Conservation (phyloP, 306 rosid species). For the Dalbergia cochinchinensis region DNA sequence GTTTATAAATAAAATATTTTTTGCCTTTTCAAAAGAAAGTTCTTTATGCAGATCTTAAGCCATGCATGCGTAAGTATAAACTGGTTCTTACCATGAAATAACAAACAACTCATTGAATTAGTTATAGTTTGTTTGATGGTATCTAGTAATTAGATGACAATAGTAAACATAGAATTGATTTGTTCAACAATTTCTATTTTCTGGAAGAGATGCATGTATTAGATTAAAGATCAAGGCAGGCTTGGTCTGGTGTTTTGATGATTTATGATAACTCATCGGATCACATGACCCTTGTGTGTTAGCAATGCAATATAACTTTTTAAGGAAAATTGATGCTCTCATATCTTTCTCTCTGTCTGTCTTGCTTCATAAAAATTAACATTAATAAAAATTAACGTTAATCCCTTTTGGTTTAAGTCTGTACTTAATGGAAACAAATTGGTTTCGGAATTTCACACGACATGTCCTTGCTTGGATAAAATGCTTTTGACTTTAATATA, state of each 20-base stretch:
- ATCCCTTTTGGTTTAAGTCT: constrained; percentile 21
- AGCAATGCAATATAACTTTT: background rate
- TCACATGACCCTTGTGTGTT: too few species aligned
- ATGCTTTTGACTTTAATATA: constrained; percentile 21
- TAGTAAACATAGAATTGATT: background rate
- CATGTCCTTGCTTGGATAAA: constrained; percentile 30
- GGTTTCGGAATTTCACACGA: constrained; percentile 31
- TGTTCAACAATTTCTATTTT: background rate
- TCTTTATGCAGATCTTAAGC: constrained; percentile 18
- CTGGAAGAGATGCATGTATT: background rate
- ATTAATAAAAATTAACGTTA: background rate
- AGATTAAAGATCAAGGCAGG: background rate
- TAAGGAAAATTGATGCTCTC: constrained; percentile 5
- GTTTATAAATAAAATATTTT: background rate
- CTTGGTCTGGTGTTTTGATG: too few species aligned
- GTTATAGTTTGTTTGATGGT: background rate
- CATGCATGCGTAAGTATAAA: background rate
- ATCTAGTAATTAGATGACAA: too few species aligned
- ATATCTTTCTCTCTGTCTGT: constrained; percentile 2
- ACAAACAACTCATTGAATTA: background rate
- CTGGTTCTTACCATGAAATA: background rate
- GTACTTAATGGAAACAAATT: constrained; percentile 24
- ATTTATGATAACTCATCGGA: too few species aligned
- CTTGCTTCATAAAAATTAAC: background rate
- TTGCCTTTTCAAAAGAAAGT: constrained; percentile 35